Evolutionary conservation across 495 filamentous ascomycete genomes (phyloP), one percentile per base, ranked within the genome.

Genomic region (Physcia stellaris): DNA sequence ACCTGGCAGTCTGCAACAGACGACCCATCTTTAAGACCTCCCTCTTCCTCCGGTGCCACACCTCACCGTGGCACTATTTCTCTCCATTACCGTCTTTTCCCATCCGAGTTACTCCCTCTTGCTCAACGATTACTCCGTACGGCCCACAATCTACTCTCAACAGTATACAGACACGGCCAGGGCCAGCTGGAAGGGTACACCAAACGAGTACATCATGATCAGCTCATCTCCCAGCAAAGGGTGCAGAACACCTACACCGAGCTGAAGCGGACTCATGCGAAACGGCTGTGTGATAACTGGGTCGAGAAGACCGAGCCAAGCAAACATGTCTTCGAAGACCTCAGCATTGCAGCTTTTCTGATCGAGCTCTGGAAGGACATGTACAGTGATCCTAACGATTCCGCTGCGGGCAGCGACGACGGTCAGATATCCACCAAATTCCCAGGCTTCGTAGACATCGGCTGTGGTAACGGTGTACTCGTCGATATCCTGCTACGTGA

Each of bases 321-420:
- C 16, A 96, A 95, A 54, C 86, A 96, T 57, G 83, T 95, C 6
- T 94, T 93, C 55, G 90, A 96, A 54, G 87, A 96, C 54, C 59
- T 98, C 15, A 63, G 75, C n/a, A 92, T 96, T 42, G 79, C 92
- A 1, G 84, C 90, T 7, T 96, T 96, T 50, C 59, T 98, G 27
- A 80, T 96, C 22, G 88, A 94, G 66, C 66, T 95, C 7, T 98
- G 92, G 90, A 57, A 65, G 36, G 71, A 79, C 42, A 90, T 94
- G 78, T 95, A 96, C 51, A 58, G 54, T 12, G 44, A 42, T 11
- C 17, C 27, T 19, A 48, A 47, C 4, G 11, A 32, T 18, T 6
- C 18, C 12, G 24, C 27, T 41, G 54, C 33, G 47, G 41, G 13
- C 47, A 50, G 4, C 13, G 16, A 24, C 3, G 36, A 31, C 27